Evolutionary conservation across 2,329 filamentous ascomycete genomes (phyloP).

Genomic region (Periconia sp.): DNA sequence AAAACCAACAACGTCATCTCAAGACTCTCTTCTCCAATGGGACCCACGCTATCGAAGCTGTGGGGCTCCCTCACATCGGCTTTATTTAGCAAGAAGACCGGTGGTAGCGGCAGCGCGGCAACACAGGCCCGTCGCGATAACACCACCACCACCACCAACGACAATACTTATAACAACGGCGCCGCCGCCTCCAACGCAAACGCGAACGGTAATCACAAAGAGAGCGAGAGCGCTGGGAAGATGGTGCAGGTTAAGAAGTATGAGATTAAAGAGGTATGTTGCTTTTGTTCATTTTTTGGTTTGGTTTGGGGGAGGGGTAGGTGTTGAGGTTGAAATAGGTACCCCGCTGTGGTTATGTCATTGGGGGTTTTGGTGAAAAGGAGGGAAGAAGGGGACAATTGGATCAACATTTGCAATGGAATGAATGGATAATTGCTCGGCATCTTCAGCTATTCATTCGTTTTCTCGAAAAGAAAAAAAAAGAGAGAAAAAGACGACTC

Average conservation of each 20-base stretch:
- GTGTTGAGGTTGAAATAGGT: slow-evolving; percentile 8
- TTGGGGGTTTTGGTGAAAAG: too few species aligned
- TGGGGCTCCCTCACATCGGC: slow-evolving; percentile 27
- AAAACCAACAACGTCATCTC: too few species aligned
- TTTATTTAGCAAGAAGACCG: slow-evolving; percentile 17
- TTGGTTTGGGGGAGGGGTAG: slow-evolving; percentile 26
- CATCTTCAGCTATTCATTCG: too few species aligned
- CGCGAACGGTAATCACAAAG: slow-evolving; percentile 12
- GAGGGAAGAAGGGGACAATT: too few species aligned
- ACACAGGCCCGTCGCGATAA: too few species aligned
- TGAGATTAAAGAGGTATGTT: slow-evolving; percentile 40
- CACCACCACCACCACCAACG: slow-evolving; percentile 14
- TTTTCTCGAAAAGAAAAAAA: too few species aligned
- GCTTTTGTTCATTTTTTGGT: slow-evolving; percentile 4
- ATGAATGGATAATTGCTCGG: neutral
- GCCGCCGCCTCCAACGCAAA: slow-evolving; percentile 11
- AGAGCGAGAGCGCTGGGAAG: slow-evolving; percentile 23
- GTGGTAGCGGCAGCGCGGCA: slow-evolving; percentile 13
- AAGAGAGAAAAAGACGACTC: too few species aligned
- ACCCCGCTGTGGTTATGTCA: slow-evolving; percentile 25
- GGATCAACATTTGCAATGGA: neutral
- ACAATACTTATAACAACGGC: slow-evolving; percentile 12
- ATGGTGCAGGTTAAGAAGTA: slow-evolving; percentile 29
- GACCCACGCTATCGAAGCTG: slow-evolving; percentile 36
- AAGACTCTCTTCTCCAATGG: slow-evolving; percentile 11